Evolutionary conservation across 164 flowering plant species (phyloP).

Genomic region (Pachysandra terminalis): DNA sequence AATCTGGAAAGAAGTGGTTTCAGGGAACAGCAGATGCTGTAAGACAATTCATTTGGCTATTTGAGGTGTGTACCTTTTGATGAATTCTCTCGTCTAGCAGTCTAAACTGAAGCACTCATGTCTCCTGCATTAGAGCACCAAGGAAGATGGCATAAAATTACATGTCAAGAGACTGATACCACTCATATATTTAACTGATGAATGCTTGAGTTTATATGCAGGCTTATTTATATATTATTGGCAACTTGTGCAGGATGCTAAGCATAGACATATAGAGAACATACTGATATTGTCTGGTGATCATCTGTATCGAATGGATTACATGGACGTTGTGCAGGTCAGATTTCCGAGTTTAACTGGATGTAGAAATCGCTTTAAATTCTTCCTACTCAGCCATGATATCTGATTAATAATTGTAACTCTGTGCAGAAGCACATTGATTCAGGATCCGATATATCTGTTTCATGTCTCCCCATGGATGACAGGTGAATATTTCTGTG

Average conservation of each 20-base stretch:
- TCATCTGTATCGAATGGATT: conserved; percentile 94
- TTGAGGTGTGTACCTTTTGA: conserved; percentile 50
- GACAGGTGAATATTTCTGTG: conserved; percentile 45
- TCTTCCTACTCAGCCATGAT: too few relatives aligned
- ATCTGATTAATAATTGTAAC: too few relatives aligned
- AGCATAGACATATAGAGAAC: conserved; percentile 73
- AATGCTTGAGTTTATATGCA: not conserved
- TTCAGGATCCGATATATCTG: conserved; percentile 72
- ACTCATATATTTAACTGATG: too few relatives aligned
- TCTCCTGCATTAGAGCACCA: too few relatives aligned
- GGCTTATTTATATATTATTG: not conserved
- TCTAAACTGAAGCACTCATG: too few relatives aligned
- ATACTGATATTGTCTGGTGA: conserved; percentile 83
- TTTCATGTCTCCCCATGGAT: conserved; percentile 75
- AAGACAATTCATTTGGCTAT: conserved; percentile 75
- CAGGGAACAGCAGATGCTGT: conserved; percentile 96
- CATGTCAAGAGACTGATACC: too few relatives aligned
- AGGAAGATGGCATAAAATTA: too few relatives aligned
- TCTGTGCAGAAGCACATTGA: conserved; percentile 73
- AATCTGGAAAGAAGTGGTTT: conserved; percentile 85
- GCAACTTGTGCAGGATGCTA: conserved; percentile 64
- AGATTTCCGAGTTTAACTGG: not conserved
- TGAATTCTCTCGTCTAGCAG: too few relatives aligned
- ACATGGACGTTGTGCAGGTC: conserved; percentile 91
- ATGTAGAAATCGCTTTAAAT: too few relatives aligned